These are phyloP conservation scores for Maudiozyma barnettii DNA, from an alignment of 805 yeast genomes.

Conservation along the genomic window DNA sequence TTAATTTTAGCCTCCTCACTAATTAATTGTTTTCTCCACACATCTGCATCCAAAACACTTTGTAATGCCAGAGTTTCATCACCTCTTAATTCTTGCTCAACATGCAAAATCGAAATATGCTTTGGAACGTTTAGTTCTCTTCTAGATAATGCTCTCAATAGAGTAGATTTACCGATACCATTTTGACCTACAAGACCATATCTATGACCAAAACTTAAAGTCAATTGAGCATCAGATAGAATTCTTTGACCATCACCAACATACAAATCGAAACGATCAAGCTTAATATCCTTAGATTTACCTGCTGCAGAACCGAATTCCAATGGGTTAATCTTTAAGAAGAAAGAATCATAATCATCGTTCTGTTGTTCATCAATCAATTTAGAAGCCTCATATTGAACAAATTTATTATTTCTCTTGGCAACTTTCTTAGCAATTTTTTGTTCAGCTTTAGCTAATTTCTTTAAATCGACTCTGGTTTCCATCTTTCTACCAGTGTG, in stretches of 20 bases:
- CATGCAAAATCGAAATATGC: conserved; percentile 91
- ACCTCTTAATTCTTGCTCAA: conserved; percentile 94
- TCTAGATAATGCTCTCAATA: conserved; percentile 81
- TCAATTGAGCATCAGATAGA: conserved; percentile 74
- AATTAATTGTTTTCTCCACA: conserved; percentile 89
- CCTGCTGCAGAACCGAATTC: conserved; percentile 88
- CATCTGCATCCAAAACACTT: conserved; percentile 98
- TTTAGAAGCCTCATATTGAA: conserved; percentile 89
- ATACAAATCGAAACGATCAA: conserved; percentile 86
- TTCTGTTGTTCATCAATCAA: conserved; percentile 54
- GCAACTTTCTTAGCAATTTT: conserved; percentile 97
- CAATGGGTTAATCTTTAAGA: conserved; percentile 88
- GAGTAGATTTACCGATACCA: conserved; percentile 98
- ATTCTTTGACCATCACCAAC: conserved; percentile 96
- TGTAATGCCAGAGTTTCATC: conserved; percentile 87
- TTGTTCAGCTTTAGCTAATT: conserved; percentile 92
- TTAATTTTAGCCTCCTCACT: conserved; percentile 66
- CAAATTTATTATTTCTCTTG: conserved; percentile 71
- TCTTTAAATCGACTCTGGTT: conserved; percentile 90
- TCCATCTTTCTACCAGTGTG: conserved; percentile 88
- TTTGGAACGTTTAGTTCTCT: conserved; percentile 92
- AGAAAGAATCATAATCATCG: conserved; percentile 88
- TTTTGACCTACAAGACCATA: conserved; percentile 97
- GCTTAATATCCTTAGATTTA: conserved; percentile 90
- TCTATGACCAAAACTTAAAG: conserved; percentile 85